phyloP scores from a whole-genome alignment of 2,329 filamentous ascomycete genomes.

The Dothistroma pini region DNA sequence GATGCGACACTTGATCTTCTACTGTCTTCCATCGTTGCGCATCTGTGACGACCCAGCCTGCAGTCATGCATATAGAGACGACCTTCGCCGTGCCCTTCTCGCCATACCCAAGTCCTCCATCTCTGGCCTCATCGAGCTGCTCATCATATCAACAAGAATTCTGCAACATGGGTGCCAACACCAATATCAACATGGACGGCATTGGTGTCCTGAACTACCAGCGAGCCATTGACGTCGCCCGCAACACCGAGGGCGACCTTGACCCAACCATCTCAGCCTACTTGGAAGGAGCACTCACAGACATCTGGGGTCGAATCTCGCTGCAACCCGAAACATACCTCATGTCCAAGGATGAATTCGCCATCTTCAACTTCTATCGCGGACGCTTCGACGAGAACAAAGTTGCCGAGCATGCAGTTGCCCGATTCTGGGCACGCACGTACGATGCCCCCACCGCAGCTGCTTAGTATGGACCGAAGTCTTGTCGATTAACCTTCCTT shows the following conservation, averaged over 20 bases:
- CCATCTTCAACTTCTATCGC: constrained; percentile 82
- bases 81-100: constrained; percentile 20
- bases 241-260: constrained; percentile 66
- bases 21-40: constrained; percentile 6
- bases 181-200: constrained; percentile 33
- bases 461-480: background rate
- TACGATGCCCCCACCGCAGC: constrained; percentile 14
- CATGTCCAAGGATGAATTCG: constrained; percentile 73
- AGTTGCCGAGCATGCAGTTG: constrained; percentile 51
- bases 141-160: constrained; percentile 13
- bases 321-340: constrained; percentile 65
- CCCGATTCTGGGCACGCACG: constrained; percentile 54
- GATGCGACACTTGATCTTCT: constrained; percentile 20
- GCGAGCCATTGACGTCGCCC: constrained; percentile 70
- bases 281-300: constrained; percentile 60
- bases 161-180: constrained; percentile 41
- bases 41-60: constrained; percentile 5
- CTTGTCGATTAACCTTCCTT: constrained; percentile 5
- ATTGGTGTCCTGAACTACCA: constrained; percentile 51
- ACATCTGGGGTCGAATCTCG: constrained; percentile 66
- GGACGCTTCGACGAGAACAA: constrained; percentile 56
- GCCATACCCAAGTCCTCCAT: constrained; percentile 29
- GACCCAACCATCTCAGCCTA: constrained; percentile 61
- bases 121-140: constrained; percentile 23
- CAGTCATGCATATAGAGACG: constrained; percentile 20